Evolutionary conservation across 1,284 basidiomycete genomes (phyloP).

Genomic region (Dichomitus squalens): DNA sequence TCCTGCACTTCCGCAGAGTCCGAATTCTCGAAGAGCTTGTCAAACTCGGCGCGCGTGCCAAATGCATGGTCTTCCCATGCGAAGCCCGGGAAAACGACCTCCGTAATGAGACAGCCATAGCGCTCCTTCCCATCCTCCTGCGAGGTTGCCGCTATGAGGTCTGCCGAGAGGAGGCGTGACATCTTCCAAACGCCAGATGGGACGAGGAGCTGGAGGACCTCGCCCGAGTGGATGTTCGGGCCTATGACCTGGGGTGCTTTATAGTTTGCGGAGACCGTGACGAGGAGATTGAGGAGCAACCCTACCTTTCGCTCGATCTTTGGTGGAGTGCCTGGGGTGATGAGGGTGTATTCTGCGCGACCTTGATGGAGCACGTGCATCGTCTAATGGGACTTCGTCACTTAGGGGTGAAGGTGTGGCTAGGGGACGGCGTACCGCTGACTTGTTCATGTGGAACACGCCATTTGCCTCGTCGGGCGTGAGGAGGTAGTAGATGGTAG

Average conservation of each 20-base stretch:
- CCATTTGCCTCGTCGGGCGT: constrained; percentile 41
- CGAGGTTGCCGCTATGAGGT: constrained; percentile 29
- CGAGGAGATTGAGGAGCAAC: background rate
- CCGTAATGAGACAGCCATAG: constrained; percentile 48
- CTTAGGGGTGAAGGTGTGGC: background rate
- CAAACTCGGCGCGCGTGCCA: constrained; percentile 36
- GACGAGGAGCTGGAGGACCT: constrained; percentile 47
- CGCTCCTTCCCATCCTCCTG: constrained; percentile 25
- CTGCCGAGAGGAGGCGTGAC: constrained; percentile 44
- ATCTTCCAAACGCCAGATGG: constrained; percentile 53
- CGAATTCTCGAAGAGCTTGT: constrained; percentile 35
- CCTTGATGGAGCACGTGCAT: constrained; percentile 53
- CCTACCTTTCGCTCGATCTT: constrained; percentile 41
- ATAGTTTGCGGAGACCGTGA: background rate
- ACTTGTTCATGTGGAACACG: constrained; percentile 50
- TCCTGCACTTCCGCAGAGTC: constrained; percentile 16
- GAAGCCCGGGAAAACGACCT: constrained; percentile 52
- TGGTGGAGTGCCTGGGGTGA: constrained; percentile 37
- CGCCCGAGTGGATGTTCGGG: constrained; percentile 39
- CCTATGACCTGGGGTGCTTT: constrained; percentile 40
- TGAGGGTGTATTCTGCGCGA: constrained; percentile 50
- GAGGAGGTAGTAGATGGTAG: constrained; percentile 51
- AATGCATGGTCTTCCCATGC: constrained; percentile 52
- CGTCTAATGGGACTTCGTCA: constrained; percentile 35
- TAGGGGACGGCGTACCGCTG: constrained; percentile 34